A percentile compares a stretch with the other conserved stretches of the same genome.
Conservation (phyloP, 768 basidiomycete genomes). For the Leucosporidium yakuticum region DNA sequence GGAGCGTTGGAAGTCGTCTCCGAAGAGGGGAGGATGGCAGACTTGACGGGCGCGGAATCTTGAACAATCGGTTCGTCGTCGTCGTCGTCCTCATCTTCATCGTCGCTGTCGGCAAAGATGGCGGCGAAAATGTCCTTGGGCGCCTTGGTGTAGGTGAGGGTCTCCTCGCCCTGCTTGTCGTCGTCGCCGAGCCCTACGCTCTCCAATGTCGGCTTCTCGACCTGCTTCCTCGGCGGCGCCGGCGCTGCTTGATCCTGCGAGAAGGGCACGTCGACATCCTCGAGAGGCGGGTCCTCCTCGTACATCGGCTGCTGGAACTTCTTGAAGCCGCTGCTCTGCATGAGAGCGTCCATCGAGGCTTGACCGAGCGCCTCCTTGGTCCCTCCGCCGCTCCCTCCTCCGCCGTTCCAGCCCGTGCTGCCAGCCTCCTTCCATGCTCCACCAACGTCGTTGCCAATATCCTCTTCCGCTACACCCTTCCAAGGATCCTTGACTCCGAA, state of each 20-base stretch:
- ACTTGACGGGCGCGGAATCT: background rate
- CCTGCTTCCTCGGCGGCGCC: slow-evolving; percentile 48
- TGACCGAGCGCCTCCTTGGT: slow-evolving; percentile 27
- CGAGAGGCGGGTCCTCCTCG: slow-evolving; percentile 8
- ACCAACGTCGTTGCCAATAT: slow-evolving; percentile 10
- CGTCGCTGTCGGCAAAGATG: slow-evolving; percentile 92
- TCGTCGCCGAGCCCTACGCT: slow-evolving; percentile 91
- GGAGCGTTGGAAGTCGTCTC: background rate
- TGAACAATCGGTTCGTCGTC: slow-evolving; percentile 42
- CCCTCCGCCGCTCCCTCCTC: background rate
- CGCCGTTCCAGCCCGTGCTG: slow-evolving; percentile 2
- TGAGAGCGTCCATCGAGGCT: slow-evolving; percentile 34
- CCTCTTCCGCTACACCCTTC: slow-evolving; percentile 46
- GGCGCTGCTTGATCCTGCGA: slow-evolving; percentile 35
- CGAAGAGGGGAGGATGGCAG: background rate
- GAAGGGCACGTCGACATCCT: slow-evolving; percentile 32
- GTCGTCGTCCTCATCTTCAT: slow-evolving; percentile 70
- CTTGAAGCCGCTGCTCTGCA: slow-evolving; percentile 24
- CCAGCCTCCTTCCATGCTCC: slow-evolving; percentile 28
- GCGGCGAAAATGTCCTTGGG: slow-evolving; percentile 93
- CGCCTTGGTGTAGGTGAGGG: slow-evolving; percentile 79
- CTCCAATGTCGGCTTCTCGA: slow-evolving; percentile 47
- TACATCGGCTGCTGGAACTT: slow-evolving; percentile 32
- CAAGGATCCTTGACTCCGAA: slow-evolving; percentile 88
- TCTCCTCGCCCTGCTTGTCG: slow-evolving; percentile 79